Base-by-base conservation (phyloP, 2,329 filamentous ascomycete genomes). In the Neospermospora avenae region DNA sequence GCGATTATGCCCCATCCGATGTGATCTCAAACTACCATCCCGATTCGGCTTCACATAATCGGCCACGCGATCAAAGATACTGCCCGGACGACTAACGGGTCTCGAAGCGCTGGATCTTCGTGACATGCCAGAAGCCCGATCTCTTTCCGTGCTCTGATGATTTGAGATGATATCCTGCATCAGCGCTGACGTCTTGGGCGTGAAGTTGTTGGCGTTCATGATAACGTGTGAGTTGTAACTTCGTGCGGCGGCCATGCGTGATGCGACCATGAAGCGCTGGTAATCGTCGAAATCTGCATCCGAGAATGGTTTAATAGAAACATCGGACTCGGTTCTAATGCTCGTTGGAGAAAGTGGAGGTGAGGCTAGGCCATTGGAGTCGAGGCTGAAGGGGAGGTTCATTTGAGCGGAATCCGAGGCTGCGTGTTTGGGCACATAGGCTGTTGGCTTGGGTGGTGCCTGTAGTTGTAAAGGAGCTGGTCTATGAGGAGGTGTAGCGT, bases 361-460 rank as follows among this genome's bases (percentile, higher is more conserved):
- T 6, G 22, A 37, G 24, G 31, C 37, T 24, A 39, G 49, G n/a
- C 45, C 52, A 16, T 49, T 41, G 1, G 16, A 31, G 51, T 44
- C 41, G 34, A 42, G 37, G 10, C 11, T 44, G 42, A 48, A 44
- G 16, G 42, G 35, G 42, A 48, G 42, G 4, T 45, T 55, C 24
- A 58, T 37, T 25, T 57, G 59, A 20, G 46, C 42, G 45, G 59
- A 62, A 53, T 64, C 62, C 5, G 59, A 39, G 4, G 57, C 60
- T 11, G 64, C 64, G 51, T 62, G 61, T 35, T 61, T 48, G n/a
- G 65, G 65, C 22, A 60, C 28, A 20, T 63, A 65, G n/a, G 63
- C 55, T 42, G 45, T 45, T 49, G 35, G 3, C 14, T 31, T 46
- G 14, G 37, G 16, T 20, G 25, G 37, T 3, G 39, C 10, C 39